Percentiles rank a stretch among this genome's conserved stretches.
Conservation (phyloP, 768 basidiomycete species). For the Lactarius indigo region DNA sequence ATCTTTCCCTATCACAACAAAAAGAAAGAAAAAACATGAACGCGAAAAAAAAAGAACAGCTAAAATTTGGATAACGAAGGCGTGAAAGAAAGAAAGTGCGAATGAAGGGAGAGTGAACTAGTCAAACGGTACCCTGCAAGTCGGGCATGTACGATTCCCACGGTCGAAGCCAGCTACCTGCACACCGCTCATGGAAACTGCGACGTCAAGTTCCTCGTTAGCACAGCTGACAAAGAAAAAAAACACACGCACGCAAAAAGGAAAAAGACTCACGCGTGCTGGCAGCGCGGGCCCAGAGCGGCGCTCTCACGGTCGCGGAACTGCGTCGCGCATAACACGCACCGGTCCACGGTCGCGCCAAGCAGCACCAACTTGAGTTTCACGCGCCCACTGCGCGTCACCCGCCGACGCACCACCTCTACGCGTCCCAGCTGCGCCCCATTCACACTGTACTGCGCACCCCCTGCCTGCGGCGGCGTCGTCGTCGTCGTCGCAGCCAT, state of each 20-base stretch:
- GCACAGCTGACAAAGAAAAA: background rate
- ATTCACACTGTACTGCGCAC: slow-evolving; percentile 4
- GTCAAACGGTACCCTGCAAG: slow-evolving; percentile 18
- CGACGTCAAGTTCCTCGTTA: too few relatives aligned
- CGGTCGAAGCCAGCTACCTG: slow-evolving; percentile 18
- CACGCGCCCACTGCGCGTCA: slow-evolving; percentile 25
- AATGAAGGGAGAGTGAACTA: background rate
- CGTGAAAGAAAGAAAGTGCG: background rate
- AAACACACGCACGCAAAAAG: background rate
- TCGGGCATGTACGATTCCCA: slow-evolving; percentile 18
- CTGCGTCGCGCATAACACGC: slow-evolving; percentile 22
- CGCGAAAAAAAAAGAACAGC: background rate
- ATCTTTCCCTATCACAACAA: background rate
- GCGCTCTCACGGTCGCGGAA: slow-evolving; percentile 22
- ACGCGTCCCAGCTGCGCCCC: slow-evolving; percentile 22
- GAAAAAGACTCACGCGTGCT: slow-evolving; percentile 21
- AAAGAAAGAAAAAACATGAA: background rate
- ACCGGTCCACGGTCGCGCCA: slow-evolving; percentile 24
- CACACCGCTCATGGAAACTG: slow-evolving; percentile 27
- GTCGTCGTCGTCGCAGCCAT: background rate
- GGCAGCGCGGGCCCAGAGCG: slow-evolving; percentile 17
- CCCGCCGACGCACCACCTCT: slow-evolving; percentile 22
- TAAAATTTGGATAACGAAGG: background rate
- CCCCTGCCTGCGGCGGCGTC: background rate
- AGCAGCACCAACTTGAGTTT: slow-evolving; percentile 25